phyloP scores from a whole-genome alignment of 208 protist genomes.

The Trypanosoma mega region DNA sequence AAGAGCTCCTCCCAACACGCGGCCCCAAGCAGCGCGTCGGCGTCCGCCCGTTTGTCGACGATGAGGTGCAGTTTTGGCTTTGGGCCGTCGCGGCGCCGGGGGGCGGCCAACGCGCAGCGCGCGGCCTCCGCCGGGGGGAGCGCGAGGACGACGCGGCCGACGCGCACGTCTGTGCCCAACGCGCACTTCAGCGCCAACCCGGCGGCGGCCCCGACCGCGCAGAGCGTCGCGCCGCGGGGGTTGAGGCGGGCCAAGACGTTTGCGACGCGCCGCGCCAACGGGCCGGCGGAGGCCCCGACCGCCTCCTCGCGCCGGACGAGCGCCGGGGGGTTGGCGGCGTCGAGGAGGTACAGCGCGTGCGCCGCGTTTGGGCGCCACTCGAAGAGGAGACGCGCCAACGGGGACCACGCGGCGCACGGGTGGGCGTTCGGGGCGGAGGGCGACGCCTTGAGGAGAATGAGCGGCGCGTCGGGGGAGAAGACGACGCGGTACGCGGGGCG shows the following conservation, averaged over 20 bases:
- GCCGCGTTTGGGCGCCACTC: slow-evolving; percentile 63
- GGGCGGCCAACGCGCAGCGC: too few species aligned
- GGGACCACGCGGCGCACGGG: slow-evolving; percentile 73
- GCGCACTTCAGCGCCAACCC: slow-evolving; percentile 68
- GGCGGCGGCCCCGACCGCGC: slow-evolving; percentile 65
- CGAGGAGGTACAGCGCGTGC: slow-evolving; percentile 68
- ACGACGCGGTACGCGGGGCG: slow-evolving; percentile 57
- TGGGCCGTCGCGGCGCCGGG: too few species aligned
- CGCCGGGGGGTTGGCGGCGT: slow-evolving; percentile 45
- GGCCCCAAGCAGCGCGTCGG: too few species aligned
- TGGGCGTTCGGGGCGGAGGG: slow-evolving; percentile 23
- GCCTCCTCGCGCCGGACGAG: slow-evolving; percentile 47
- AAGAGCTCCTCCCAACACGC: too few species aligned
- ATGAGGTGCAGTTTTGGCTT: too few species aligned
- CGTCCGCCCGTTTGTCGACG: too few species aligned
- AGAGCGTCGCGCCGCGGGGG: slow-evolving; percentile 65
- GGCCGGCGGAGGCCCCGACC: slow-evolving; percentile 43
- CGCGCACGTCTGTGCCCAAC: too few species aligned
- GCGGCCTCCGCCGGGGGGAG: too few species aligned
- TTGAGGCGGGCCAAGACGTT: slow-evolving; percentile 72
- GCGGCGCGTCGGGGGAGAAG: slow-evolving; percentile 68
- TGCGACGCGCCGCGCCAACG: slow-evolving; percentile 52
- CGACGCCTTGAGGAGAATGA: slow-evolving; percentile 78
- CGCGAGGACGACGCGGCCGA: too few species aligned
- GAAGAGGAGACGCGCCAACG: slow-evolving; percentile 59